These are phyloP conservation scores for Endothia cerciana DNA, from an alignment of 2,329 filamentous ascomycete species.

Conservation along the genomic window DNA sequence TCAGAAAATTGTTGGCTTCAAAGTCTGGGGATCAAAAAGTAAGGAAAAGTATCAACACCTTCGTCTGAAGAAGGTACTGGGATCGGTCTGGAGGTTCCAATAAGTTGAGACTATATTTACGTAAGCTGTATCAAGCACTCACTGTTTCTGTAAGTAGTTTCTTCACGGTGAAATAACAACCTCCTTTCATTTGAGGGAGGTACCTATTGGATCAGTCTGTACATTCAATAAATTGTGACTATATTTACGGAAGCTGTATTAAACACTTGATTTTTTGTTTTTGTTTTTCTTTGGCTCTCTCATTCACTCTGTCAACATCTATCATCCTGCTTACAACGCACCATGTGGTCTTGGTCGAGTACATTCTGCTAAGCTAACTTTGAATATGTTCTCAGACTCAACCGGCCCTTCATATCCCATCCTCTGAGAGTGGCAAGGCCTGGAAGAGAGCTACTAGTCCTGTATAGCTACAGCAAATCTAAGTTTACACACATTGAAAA, in stretches of 20 bases:
- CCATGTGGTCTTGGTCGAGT: background rate
- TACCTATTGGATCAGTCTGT: background rate
- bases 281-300: no score
- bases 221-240: background rate
- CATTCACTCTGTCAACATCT: background rate
- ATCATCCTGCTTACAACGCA: no score
- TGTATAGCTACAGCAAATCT: background rate
- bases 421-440: background rate
- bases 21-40: background rate
- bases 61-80: background rate
- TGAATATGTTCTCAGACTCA: background rate
- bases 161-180: no score
- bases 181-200: background rate
- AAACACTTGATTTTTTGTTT: no score
- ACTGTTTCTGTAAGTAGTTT: no score
- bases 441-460: background rate
- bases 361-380: background rate
- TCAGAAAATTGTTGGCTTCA: background rate
- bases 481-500: background rate
- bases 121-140: background rate
- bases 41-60: background rate
- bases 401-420: background rate
- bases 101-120: background rate
- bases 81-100: background rate
- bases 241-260: background rate